phyloP scores from a whole-genome alignment of 257 asterid species.

The Rubia yunnanensis region DNA sequence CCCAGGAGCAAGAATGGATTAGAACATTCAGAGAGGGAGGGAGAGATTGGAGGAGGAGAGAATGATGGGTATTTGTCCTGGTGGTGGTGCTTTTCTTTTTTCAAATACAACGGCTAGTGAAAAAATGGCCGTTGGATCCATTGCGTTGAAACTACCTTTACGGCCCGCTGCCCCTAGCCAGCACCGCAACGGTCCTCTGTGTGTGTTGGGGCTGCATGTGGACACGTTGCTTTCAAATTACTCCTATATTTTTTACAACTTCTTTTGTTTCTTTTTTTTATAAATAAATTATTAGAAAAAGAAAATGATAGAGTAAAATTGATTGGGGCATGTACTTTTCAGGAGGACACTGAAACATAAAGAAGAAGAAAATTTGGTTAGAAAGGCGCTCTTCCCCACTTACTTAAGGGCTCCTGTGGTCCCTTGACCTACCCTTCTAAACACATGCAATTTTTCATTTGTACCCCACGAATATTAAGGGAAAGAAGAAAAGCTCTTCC shows the following conservation, averaged over 20 bases:
- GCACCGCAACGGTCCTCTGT: constrained; percentile 51
- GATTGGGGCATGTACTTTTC: constrained; percentile 14
- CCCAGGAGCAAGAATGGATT: constrained; percentile 12
- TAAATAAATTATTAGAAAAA: not conserved
- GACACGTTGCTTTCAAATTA: constrained; percentile 53
- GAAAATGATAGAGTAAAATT: not conserved
- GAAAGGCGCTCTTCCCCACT: constrained; percentile 12
- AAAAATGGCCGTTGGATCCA: constrained; percentile 37
- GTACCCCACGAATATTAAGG: not conserved
- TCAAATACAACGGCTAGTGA: constrained; percentile 92
- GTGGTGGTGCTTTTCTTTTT: constrained; percentile 14
- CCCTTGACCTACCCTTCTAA: not conserved
- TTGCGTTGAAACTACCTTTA: constrained; percentile 18
- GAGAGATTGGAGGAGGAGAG: constrained; percentile 6
- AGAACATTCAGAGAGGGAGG: constrained; percentile 11
- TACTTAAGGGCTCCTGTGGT: constrained; percentile 7
- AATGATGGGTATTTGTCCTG: constrained; percentile 39
- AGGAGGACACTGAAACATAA: constrained; percentile 5
- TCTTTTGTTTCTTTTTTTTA: not conserved
- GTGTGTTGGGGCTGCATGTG: constrained; percentile 31
- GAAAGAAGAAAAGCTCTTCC: too few species aligned
- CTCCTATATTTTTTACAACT: not conserved
- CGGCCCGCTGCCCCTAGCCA: constrained; percentile 16
- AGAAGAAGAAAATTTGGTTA: not conserved
- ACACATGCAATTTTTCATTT: constrained; percentile 1